A percentile compares a stretch with the other conserved stretches of the same genome.
Evolutionary conservation across 495 filamentous ascomycete species (phyloP).

Genomic region (Penicillium nucicola): DNA sequence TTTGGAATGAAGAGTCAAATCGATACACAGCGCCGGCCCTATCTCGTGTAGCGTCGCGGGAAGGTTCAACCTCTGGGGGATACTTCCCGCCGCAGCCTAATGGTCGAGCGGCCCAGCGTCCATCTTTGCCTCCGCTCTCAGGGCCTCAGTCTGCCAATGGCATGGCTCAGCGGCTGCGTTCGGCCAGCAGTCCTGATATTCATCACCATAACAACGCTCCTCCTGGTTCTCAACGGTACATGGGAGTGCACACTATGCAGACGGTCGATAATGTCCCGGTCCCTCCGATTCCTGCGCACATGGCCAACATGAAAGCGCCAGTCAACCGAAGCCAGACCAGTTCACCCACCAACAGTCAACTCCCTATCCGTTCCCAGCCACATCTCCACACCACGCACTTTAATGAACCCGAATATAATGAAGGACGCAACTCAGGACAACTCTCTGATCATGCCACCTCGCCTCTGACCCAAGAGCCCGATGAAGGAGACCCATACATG

Average conservation of each 20-base stretch:
- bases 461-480: conserved; percentile 33
- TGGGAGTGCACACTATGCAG: conserved; percentile 59
- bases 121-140: conserved; percentile 77
- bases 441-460: conserved; percentile 38
- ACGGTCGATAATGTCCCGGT: conserved; percentile 66
- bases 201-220: conserved; percentile 46
- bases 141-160: conserved; percentile 49
- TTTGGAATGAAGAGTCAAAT: conserved; percentile 64
- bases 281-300: conserved; percentile 59
- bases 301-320: conserved; percentile 55
- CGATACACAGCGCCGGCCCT: conserved; percentile 86
- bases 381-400: conserved; percentile 33
- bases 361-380: conserved; percentile 45
- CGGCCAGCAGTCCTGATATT: conserved; percentile 68
- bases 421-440: conserved; percentile 23
- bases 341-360: conserved; percentile 53
- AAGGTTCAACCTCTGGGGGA: conserved; percentile 61
- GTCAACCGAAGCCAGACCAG: conserved; percentile 67
- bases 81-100: conserved; percentile 52
- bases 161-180: conserved; percentile 57
- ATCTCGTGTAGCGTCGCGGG: conserved; percentile 73
- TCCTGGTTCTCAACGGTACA: conserved; percentile 43
- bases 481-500: conserved; percentile 38
- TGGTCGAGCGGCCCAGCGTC: conserved; percentile 67
- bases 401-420: conserved; percentile 39